phyloP scores from a whole-genome alignment of 2,329 filamentous ascomycete genomes.

The Xylaria sp. region DNA sequence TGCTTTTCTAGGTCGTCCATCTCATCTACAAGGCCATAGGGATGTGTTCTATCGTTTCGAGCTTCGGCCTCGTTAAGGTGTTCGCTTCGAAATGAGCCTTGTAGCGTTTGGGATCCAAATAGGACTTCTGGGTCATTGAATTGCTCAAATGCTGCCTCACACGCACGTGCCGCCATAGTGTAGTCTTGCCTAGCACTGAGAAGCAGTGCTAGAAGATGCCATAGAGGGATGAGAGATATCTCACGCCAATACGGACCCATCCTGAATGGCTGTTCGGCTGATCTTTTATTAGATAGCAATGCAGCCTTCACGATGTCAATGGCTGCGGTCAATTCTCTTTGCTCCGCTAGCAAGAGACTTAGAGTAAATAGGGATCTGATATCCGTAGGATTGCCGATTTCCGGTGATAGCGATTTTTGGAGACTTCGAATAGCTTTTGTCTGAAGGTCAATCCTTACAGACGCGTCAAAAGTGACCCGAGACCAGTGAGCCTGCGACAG shows the following conservation, averaged over 20 bases:
- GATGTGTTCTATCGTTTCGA: constrained; percentile 48
- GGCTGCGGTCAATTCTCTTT: constrained; percentile 80
- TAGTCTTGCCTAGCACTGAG: constrained; percentile 90
- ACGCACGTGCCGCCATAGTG: constrained; percentile 80
- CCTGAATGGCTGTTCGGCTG: constrained; percentile 57
- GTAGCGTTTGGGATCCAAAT: constrained; percentile 70
- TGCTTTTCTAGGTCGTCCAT: constrained; percentile 89
- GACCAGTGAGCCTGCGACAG: constrained; percentile 90
- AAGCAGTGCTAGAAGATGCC: constrained; percentile 90
- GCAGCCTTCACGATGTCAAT: constrained; percentile 85
- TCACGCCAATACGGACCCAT: constrained; percentile 70
- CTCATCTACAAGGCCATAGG: constrained; percentile 73
- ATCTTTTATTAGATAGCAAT: constrained; percentile 68
- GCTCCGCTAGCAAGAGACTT: constrained; percentile 87
- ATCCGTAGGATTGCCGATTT: constrained; percentile 73
- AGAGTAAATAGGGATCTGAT: constrained; percentile 84
- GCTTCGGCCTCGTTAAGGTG: constrained; percentile 70
- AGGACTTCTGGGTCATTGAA: constrained; percentile 78
- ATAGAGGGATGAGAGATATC: constrained; percentile 77
- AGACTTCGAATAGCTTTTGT: constrained; percentile 80
- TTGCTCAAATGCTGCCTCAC: constrained; percentile 91
- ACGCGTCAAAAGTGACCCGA: constrained; percentile 79
- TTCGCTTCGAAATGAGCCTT: constrained; percentile 68
- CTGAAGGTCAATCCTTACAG: constrained; percentile 77
- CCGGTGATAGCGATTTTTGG: constrained; percentile 75